These are phyloP conservation scores for Teratosphaeria epicoccoides DNA, from an alignment of 2,329 filamentous ascomycete species.

Conservation along the genomic window DNA sequence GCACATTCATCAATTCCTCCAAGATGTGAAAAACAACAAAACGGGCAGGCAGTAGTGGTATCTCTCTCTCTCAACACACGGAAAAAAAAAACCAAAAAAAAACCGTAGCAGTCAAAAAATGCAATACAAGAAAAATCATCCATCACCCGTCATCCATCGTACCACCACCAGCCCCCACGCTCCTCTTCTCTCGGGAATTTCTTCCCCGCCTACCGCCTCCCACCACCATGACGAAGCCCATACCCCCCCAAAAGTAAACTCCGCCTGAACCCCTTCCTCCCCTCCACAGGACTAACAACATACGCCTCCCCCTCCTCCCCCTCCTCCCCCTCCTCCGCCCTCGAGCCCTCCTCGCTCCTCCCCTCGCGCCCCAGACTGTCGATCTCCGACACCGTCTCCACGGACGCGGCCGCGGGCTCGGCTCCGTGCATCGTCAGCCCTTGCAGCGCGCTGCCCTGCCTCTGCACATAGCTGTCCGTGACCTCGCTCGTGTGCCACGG, in stretches of 20 bases:
- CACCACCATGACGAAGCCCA: too few relatives aligned
- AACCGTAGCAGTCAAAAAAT: too few relatives aligned
- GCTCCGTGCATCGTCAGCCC: slow-evolving; percentile 38
- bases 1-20: background rate
- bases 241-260: too few relatives aligned
- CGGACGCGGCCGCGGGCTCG: slow-evolving; percentile 4
- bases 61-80: background rate
- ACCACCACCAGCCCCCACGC: too few relatives aligned
- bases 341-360: slow-evolving; percentile 1
- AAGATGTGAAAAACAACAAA: background rate
- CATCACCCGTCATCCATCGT: too few relatives aligned
- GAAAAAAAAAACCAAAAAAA: too few relatives aligned
- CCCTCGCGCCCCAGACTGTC: slow-evolving; percentile 11
- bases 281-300: slow-evolving; percentile 12
- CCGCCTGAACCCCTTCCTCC: slow-evolving; percentile 1
- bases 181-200: too few relatives aligned
- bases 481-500: slow-evolving; percentile 22
- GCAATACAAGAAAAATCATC: too few relatives aligned
- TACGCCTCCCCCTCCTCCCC: slow-evolving; percentile 1
- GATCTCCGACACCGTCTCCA: slow-evolving; percentile 8
- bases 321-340: background rate
- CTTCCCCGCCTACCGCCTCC: too few relatives aligned
- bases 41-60: background rate
- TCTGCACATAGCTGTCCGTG: slow-evolving; percentile 33
- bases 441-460: slow-evolving; percentile 34